Percentiles rank a stretch among this genome's conserved stretches.
phyloP scores from a whole-genome alignment of 176 grass and related monocot species.

The Phyllostachys edulis region DNA sequence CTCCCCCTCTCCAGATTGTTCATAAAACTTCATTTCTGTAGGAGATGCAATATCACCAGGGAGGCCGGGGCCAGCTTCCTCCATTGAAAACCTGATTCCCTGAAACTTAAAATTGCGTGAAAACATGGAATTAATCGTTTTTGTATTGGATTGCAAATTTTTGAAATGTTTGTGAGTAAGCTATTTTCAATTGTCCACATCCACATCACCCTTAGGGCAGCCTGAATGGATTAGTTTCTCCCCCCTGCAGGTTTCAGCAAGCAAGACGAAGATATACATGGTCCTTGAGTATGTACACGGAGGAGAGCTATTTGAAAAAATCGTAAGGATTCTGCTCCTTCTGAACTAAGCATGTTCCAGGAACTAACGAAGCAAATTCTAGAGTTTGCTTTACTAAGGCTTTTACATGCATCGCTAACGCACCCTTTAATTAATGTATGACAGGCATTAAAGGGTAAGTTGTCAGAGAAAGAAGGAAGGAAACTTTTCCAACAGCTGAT shows the following conservation, averaged over 20 bases:
- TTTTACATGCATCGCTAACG: not conserved
- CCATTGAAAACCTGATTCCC: not conserved
- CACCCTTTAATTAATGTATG: not conserved
- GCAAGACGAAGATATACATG: constrained; percentile 96
- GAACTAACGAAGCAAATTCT: not conserved
- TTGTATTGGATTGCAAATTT: not conserved
- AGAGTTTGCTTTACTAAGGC: not conserved
- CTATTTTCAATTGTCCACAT: not conserved
- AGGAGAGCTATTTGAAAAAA: constrained; percentile 89
- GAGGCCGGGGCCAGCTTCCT: not conserved
- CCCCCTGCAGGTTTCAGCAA: constrained; percentile 67
- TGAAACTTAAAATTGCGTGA: not conserved
- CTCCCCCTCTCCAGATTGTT: not conserved
- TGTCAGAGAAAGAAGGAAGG: constrained; percentile 68
- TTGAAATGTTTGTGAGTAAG: not conserved
- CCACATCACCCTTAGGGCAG: not conserved
- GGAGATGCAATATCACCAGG: not conserved
- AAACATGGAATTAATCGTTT: not conserved
- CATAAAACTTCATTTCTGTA: not conserved
- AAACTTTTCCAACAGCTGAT: constrained; percentile 94
- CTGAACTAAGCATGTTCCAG: not conserved
- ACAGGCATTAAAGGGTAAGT: constrained; percentile 58
- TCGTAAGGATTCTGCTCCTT: constrained; percentile 48
- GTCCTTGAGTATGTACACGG: constrained; percentile 88
- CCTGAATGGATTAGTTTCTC: not conserved